Conservation (phyloP, 345 rosid genomes). For the Moringa oleifera region DNA sequence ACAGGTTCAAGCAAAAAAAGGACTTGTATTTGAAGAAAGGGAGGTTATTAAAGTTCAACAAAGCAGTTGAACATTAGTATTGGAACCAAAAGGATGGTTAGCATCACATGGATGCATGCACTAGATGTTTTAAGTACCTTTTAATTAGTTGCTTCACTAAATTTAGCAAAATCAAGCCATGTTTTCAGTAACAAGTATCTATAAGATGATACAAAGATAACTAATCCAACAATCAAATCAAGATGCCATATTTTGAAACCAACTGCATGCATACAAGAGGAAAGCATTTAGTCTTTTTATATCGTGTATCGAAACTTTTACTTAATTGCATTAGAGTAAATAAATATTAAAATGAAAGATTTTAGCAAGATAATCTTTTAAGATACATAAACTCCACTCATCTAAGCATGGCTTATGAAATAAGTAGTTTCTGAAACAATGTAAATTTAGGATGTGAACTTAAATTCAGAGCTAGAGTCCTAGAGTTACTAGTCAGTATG, state of each 20-base stretch:
- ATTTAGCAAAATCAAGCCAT: constrained; percentile 83
- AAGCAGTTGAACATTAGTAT: neutral
- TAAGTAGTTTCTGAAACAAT: too few species aligned
- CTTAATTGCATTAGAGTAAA: neutral
- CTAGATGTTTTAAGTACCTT: constrained; percentile 37
- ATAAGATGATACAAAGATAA: constrained; percentile 61
- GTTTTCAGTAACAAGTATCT: constrained; percentile 58
- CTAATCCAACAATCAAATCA: constrained; percentile 57
- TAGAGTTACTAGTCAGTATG: too few species aligned
- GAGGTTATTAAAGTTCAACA: neutral
- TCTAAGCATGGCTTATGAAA: too few species aligned
- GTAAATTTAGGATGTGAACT: too few species aligned
- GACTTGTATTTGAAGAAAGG: constrained; percentile 34
- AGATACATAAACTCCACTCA: neutral
- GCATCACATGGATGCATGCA: neutral
- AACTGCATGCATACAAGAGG: constrained; percentile 42
- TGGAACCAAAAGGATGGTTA: neutral
- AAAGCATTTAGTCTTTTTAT: constrained; percentile 4
- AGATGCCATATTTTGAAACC: constrained; percentile 82
- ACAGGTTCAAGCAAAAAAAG: constrained; percentile 77
- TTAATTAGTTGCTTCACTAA: constrained; percentile 72
- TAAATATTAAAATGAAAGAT: too few species aligned
- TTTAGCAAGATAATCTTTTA: neutral
- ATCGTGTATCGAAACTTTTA: neutral
- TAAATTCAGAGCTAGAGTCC: too few species aligned